These are phyloP conservation scores for Bromus sterilis DNA, from an alignment of 176 grass and related monocot species.

Conservation along the genomic window DNA sequence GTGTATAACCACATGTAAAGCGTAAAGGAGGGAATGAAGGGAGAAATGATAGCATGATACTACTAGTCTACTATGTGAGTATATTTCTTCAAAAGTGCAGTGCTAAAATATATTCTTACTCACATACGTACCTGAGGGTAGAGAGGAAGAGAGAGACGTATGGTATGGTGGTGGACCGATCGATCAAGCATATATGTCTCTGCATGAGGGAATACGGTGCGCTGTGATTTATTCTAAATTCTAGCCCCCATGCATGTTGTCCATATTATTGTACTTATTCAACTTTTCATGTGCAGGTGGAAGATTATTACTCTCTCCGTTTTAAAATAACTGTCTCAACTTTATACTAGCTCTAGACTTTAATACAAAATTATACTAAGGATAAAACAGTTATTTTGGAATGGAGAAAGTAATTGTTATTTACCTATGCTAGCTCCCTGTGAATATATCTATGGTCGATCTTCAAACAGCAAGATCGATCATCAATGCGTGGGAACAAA, in stretches of 20 bases:
- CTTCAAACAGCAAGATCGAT: background rate
- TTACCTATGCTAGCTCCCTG: background rate
- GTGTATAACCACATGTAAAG: background rate
- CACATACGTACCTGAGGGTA: background rate
- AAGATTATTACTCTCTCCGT: too few relatives aligned
- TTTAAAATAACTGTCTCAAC: too few relatives aligned
- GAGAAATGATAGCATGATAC: background rate
- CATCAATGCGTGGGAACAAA: background rate
- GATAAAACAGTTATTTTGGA: too few relatives aligned
- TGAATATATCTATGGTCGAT: background rate
- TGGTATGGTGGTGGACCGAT: background rate
- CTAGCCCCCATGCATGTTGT: background rate
- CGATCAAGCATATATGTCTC: conserved; percentile 7
- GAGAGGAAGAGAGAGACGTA: conserved; percentile 12
- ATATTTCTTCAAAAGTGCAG: conserved; percentile 13
- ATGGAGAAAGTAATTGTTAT: too few relatives aligned
- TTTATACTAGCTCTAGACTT: too few relatives aligned
- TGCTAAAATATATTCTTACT: background rate
- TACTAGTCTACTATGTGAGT: background rate
- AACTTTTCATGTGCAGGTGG: too few relatives aligned
- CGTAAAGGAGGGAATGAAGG: background rate
- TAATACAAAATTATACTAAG: too few relatives aligned
- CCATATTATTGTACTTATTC: conserved; percentile 25
- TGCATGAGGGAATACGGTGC: conserved; percentile 19
- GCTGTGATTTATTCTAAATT: background rate